These are phyloP conservation scores for Lachnellula suecica DNA, from an alignment of 2,329 filamentous ascomycete species.

Conservation along the genomic window DNA sequence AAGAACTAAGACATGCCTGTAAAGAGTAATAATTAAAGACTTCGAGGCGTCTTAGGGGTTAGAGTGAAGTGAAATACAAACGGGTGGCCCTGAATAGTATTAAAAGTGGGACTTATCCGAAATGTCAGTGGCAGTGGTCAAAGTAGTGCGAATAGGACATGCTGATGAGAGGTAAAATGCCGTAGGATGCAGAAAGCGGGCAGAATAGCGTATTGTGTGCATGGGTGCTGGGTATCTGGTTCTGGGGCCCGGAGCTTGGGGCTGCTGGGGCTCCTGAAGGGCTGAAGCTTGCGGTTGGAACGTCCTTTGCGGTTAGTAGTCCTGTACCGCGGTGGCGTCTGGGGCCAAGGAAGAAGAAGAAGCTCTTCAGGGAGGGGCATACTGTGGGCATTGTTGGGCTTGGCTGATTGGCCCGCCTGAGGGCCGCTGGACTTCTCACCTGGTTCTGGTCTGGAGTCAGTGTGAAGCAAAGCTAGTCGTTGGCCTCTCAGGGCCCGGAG, in stretches of 20 bases:
- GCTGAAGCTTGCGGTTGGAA: conserved; percentile 16
- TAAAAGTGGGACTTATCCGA: conserved; percentile 22
- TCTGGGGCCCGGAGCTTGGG: conserved; percentile 20
- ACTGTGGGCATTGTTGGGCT: neutral
- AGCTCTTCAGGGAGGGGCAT: neutral
- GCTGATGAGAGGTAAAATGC: conserved; percentile 10
- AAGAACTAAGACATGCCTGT: conserved; percentile 6
- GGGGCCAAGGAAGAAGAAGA: conserved; percentile 3
- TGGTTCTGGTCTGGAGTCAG: neutral
- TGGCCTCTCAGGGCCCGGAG: neutral
- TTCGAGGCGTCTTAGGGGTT: conserved; percentile 2
- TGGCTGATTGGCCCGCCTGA: neutral
- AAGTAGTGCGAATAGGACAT: conserved; percentile 15
- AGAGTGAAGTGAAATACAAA: conserved; percentile 9
- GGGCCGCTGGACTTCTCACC: neutral
- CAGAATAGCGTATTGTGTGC: conserved; percentile 14
- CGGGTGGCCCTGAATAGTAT: conserved; percentile 10
- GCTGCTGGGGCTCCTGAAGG: conserved; percentile 11
- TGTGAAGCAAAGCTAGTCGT: neutral
- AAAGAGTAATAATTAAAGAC: conserved; percentile 3
- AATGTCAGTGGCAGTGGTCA: conserved; percentile 27
- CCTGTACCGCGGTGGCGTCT: conserved; percentile 3
- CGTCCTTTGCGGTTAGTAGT: conserved; percentile 11
- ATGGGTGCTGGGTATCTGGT: conserved; percentile 20
- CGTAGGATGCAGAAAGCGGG: conserved; percentile 15